A percentile compares a stretch with the other conserved stretches of the same genome.
phyloP scores from a whole-genome alignment of 352 stramenopile genomes.

The Phytopythium ostracodes region DNA sequence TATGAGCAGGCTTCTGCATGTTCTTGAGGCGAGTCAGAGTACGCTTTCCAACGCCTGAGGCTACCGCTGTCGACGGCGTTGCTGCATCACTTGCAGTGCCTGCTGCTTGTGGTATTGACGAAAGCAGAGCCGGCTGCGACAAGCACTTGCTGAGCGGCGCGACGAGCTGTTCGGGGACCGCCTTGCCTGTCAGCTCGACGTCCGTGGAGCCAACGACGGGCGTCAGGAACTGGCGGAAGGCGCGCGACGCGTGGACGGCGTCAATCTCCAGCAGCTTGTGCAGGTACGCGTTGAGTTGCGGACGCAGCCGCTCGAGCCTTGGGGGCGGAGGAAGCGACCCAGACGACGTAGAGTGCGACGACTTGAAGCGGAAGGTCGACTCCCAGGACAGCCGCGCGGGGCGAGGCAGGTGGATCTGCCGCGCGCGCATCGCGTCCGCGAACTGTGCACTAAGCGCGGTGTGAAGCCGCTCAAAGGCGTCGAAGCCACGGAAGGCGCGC shows the following conservation, averaged over 20 bases:
- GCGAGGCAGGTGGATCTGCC: constrained; percentile 41
- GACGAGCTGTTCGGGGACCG: not conserved
- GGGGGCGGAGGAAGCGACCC: constrained; percentile 3
- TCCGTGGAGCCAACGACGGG: constrained; percentile 32
- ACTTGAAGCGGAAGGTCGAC: constrained; percentile 11
- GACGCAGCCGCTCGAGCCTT: constrained; percentile 31
- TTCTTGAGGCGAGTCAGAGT: not conserved
- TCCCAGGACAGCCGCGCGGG: constrained; percentile 32
- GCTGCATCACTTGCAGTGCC: not conserved
- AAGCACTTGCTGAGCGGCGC: constrained; percentile 1
- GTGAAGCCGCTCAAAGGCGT: constrained; percentile 52
- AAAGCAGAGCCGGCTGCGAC: constrained; percentile 5
- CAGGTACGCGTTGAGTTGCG: constrained; percentile 57
- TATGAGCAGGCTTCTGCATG: not conserved
- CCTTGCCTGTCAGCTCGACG: constrained; percentile 15
- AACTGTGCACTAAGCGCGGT: constrained; percentile 21
- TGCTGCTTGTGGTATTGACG: not conserved
- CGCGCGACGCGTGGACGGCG: constrained; percentile 29
- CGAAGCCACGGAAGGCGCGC: constrained; percentile 43
- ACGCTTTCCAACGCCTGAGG: not conserved
- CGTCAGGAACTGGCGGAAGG: constrained; percentile 46
- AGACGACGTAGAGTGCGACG: too few relatives aligned
- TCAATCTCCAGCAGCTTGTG: constrained; percentile 60
- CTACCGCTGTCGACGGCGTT: not conserved
- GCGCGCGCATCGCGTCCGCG: constrained; percentile 22